Conservation (phyloP, 1,284 basidiomycete genomes). For the Tremellales sp. region DNA sequence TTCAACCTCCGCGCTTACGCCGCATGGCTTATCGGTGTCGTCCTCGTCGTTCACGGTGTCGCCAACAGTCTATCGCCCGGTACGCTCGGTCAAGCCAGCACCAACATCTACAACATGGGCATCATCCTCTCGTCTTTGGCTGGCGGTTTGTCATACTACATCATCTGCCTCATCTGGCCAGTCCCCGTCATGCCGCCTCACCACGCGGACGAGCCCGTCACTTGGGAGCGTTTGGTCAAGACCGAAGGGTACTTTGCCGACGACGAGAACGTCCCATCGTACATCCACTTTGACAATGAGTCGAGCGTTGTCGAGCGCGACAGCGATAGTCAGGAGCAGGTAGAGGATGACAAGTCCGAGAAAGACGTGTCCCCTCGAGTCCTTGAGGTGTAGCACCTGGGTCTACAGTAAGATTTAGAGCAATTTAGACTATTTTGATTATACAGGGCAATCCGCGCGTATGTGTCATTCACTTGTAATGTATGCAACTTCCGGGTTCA, state of each 20-base stretch:
- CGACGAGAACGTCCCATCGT: constrained; percentile 4
- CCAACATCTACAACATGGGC: constrained; percentile 9
- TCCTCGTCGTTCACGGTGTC: constrained; percentile 8
- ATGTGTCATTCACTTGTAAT: no score
- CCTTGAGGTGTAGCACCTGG: no score
- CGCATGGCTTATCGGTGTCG: constrained; percentile 9
- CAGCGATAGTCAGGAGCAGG: no score
- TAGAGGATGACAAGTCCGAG: no score
- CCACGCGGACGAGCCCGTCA: neutral
- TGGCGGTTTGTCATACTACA: constrained; percentile 5
- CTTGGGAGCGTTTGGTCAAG: constrained; percentile 4
- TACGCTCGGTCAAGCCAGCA: constrained; percentile 1
- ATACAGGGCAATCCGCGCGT: no score
- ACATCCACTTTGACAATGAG: constrained; percentile 4
- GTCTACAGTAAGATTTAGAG: no score
- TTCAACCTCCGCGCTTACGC: constrained; percentile 6
- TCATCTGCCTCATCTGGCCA: constrained; percentile 8
- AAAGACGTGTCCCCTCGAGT: no score
- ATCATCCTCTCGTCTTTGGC: constrained; percentile 7
- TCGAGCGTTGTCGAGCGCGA: no score
- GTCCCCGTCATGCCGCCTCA: constrained; percentile 6
- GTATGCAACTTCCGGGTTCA: no score
- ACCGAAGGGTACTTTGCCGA: constrained; percentile 7
- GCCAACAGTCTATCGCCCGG: constrained; percentile 5
- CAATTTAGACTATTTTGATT: no score